Evolutionary conservation across 345 rosid genomes (phyloP), one percentile per base, ranked within the genome.

Genomic region (Pistacia integerrima): DNA sequence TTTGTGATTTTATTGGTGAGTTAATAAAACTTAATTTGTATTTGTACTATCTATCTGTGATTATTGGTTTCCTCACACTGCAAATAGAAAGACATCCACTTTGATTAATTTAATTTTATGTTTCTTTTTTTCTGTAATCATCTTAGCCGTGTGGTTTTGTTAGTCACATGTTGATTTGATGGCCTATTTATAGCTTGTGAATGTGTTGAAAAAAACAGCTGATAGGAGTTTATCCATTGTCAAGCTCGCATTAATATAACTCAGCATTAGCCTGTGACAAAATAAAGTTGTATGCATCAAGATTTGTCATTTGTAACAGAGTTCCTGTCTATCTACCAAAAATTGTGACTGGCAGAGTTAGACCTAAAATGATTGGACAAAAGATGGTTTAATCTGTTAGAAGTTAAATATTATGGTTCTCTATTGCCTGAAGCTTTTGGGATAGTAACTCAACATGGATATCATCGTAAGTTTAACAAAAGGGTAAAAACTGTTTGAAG

Each of bases 1-100:
- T 91, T 74, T 90, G 91, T 36, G 89, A 85, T 77, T 83, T 95
- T 56, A 79, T 87, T 77, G 99, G 99, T 95, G 86, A 86, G 94
- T 71, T 70, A 17, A 35, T 76, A 9, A 69, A 65, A 60, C 51
- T 73, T 11, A 59, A 22, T 60, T 41, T 68, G 36, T 20, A 64
- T n/a, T 8, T 46, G 22, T 7, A 46, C 8, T 25, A 65, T 70
- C n/a, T 61, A n/a, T 54, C 46, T 8, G 33, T 49, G 64, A 58
- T 80, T 72, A 55, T 55, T 25, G 4, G 20, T 68, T 71, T 41
- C 36, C 64, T 44, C 22, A 38, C 46, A 20, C 20, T 51, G 71
- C 64, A 22, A 55, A 36, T 25, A 44, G 11, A 41, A 41, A 41
- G 56, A 14, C 65, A 20, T 18, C 25, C 17, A 16, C 25, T 60